Evolutionary conservation across 2,329 filamentous ascomycete genomes (phyloP).

Genomic region (Aspergillaceae sp.): DNA sequence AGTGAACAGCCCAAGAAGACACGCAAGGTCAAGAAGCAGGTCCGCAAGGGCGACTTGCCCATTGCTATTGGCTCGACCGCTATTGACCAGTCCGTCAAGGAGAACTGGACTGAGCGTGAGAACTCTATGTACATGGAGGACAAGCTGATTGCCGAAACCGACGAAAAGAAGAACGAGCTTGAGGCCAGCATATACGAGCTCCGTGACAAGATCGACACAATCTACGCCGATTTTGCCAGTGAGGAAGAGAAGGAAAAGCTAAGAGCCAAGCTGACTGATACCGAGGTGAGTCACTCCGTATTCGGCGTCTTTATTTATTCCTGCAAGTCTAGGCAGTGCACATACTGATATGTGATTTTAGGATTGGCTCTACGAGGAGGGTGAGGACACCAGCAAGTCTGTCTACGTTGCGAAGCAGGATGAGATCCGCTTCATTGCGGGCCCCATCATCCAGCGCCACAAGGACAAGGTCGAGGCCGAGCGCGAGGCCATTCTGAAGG

Average conservation of each 20-base stretch:
- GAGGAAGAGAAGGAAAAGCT: conserved; percentile 90
- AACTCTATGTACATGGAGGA: conserved; percentile 91
- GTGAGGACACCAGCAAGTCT: conserved; percentile 87
- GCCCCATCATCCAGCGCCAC: conserved; percentile 87
- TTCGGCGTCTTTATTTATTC: background rate
- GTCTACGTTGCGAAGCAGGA: conserved; percentile 93
- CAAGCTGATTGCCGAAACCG: conserved; percentile 95
- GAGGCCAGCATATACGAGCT: conserved; percentile 97
- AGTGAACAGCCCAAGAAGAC: conserved; percentile 68
- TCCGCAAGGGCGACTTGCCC: conserved; percentile 91
- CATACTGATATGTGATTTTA: conserved; percentile 34
- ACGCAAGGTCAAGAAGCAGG: conserved; percentile 98
- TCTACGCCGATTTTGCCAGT: conserved; percentile 78
- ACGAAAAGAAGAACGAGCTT: conserved; percentile 99
- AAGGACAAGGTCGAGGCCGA: conserved; percentile 90
- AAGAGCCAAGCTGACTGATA: conserved; percentile 69
- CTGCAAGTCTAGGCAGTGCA: background rate
- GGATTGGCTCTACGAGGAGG: conserved; percentile 98
- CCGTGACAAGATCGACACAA: conserved; percentile 87
- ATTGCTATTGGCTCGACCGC: conserved; percentile 75
- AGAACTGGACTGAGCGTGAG: conserved; percentile 69
- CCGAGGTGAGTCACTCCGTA: conserved; percentile 59
- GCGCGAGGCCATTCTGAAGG: conserved; percentile 60
- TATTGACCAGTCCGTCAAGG: conserved; percentile 61
- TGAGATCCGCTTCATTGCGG: conserved; percentile 82